These are phyloP conservation scores for Phytophthora quininea DNA, from an alignment of 352 stramenopile genomes.

Conservation along the genomic window DNA sequence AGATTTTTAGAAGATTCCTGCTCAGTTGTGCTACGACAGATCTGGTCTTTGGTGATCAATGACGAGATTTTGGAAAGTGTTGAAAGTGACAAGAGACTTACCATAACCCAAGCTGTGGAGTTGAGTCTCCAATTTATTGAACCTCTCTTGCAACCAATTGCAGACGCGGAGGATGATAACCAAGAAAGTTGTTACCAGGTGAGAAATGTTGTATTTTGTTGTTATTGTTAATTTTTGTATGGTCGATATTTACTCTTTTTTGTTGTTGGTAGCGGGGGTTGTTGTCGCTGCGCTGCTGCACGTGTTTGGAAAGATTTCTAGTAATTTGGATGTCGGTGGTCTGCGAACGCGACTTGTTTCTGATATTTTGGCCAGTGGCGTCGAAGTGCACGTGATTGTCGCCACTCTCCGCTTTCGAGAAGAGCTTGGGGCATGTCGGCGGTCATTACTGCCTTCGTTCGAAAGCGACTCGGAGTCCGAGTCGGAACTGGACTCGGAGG, in stretches of 20 bases:
- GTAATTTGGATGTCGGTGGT: background rate
- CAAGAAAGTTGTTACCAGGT: slow-evolving; percentile 24
- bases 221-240: background rate
- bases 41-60: slow-evolving; percentile 17
- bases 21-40: slow-evolving; percentile 46
- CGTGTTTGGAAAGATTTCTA: slow-evolving; percentile 34
- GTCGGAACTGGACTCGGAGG: slow-evolving; percentile 31
- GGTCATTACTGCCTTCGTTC: slow-evolving; percentile 43
- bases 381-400: slow-evolving; percentile 48
- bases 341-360: slow-evolving; percentile 31
- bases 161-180: slow-evolving; percentile 18
- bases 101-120: slow-evolving; percentile 15
- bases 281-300: slow-evolving; percentile 47
- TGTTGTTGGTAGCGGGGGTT: slow-evolving; percentile 24
- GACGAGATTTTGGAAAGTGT: slow-evolving; percentile 8
- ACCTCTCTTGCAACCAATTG: slow-evolving; percentile 35
- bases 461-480: slow-evolving; percentile 42
- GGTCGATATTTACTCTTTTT: background rate
- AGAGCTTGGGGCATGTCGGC: slow-evolving; percentile 44
- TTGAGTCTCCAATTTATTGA: slow-evolving; percentile 39
- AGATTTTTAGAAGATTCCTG: slow-evolving; percentile 74
- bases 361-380: slow-evolving; percentile 33
- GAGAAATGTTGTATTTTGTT: background rate
- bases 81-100: slow-evolving; percentile 7
- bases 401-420: slow-evolving; percentile 66